Conservation (phyloP, 805 yeast species). For the Barnettozyma botsteinii region DNA sequence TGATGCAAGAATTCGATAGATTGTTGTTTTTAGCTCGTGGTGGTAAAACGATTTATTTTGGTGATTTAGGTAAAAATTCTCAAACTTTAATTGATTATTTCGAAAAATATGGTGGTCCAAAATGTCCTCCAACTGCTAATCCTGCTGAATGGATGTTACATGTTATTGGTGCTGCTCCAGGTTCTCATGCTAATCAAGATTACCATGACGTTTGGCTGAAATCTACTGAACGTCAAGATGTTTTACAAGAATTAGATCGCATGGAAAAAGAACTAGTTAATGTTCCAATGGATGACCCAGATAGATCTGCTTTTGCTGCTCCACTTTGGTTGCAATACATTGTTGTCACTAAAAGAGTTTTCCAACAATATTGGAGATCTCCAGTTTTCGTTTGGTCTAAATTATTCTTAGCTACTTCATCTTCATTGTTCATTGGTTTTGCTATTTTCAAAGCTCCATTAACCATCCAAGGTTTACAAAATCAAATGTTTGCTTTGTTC, state of each 20-base stretch:
- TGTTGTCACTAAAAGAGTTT: constrained; percentile 47
- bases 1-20: constrained; percentile 74
- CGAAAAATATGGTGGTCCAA: constrained; percentile 57
- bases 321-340: constrained; percentile 34
- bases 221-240: constrained; percentile 55
- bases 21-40: constrained; percentile 63
- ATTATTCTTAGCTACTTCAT: constrained; percentile 43
- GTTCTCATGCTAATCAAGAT: constrained; percentile 66
- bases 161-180: constrained; percentile 80
- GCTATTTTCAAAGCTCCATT: constrained; percentile 64
- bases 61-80: constrained; percentile 61
- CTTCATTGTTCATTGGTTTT: constrained; percentile 68
- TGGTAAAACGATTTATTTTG: constrained; percentile 72
- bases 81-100: constrained; percentile 56
- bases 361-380: constrained; percentile 64
- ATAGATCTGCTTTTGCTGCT: constrained; percentile 40
- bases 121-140: constrained; percentile 64
- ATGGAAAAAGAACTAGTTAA: constrained; percentile 57
- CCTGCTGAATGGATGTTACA: constrained; percentile 94
- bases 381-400: constrained; percentile 59
- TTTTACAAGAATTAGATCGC: constrained; percentile 50
- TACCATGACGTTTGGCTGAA: constrained; percentile 73
- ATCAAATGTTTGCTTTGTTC: constrained; percentile 74
- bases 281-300: constrained; percentile 29
- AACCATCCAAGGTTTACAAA: constrained; percentile 67